These are phyloP conservation scores for Martensiomyces pterosporus DNA, from an alignment of 192 early-diverging fungal genomes.

Conservation along the genomic window DNA sequence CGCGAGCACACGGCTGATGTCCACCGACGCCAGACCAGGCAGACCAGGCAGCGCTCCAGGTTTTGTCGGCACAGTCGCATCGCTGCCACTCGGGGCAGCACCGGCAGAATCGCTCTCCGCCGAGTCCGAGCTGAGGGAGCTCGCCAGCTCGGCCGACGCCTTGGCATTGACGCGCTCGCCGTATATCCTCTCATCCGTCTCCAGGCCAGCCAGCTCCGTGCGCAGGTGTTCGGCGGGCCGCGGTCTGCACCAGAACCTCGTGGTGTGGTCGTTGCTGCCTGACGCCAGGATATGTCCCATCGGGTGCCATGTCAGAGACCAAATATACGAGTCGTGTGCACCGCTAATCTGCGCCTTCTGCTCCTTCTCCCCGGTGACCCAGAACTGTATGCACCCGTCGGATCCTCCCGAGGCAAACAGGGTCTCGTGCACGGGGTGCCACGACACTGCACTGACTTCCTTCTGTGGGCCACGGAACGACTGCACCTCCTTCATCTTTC, in stretches of 20 bases:
- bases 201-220: conserved; percentile 30
- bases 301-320: conserved; percentile 97
- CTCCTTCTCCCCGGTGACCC: conserved; percentile 70
- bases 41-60: conserved; percentile 1
- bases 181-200: conserved; percentile 31
- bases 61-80: not conserved
- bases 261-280: conserved; percentile 94
- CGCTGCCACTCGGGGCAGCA: not conserved
- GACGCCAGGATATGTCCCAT: conserved; percentile 91
- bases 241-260: conserved; percentile 91
- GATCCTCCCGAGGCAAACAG: conserved; percentile 86
- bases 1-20: conserved; percentile 35
- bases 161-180: conserved; percentile 12
- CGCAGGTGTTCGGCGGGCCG: conserved; percentile 68
- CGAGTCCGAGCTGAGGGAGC: conserved; percentile 1
- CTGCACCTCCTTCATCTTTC: conserved; percentile 84
- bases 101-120: not conserved
- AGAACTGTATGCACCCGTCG: conserved; percentile 53
- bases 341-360: conserved; percentile 57
- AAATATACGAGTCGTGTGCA: conserved; percentile 86
- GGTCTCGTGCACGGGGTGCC: conserved; percentile 94
- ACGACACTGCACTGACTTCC: conserved; percentile 84
- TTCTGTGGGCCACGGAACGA: conserved; percentile 82
- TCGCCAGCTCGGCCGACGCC: conserved; percentile 18
- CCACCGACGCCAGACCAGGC: conserved; percentile 27